A percentile compares a stretch with the other conserved stretches of the same genome.
phyloP scores from a whole-genome alignment of 1,139 yeast genomes.

The Kodamaea fungicola region DNA sequence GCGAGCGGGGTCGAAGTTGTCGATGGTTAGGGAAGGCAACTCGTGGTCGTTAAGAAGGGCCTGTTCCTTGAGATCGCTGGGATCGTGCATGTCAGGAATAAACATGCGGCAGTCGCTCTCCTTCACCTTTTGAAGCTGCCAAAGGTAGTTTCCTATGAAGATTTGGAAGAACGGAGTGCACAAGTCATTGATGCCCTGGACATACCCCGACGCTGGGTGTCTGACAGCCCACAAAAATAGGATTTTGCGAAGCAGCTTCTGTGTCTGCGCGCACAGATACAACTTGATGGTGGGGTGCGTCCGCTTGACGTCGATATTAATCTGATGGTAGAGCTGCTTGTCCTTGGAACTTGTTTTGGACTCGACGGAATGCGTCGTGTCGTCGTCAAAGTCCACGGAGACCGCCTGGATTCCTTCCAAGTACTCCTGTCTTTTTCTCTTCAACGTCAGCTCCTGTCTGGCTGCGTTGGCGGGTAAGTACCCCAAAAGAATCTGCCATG shows the following conservation, averaged over 20 bases:
- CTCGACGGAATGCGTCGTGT: conserved; percentile 7
- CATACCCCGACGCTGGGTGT: conserved; percentile 98
- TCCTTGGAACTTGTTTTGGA: conserved; percentile 49
- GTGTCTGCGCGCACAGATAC: conserved; percentile 69
- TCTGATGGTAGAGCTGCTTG: conserved; percentile 90
- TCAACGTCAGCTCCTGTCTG: conserved; percentile 66
- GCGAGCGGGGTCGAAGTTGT: conserved; percentile 58
- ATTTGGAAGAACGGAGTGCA: conserved; percentile 93
- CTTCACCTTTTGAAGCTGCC: conserved; percentile 37
- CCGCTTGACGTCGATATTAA: conserved; percentile 90
- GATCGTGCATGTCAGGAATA: conserved; percentile 36
- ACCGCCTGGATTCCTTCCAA: conserved; percentile 55
- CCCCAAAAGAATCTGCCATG: conserved; percentile 89
- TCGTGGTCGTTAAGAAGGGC: conserved; percentile 26
- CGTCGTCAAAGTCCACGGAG: conserved; percentile 50
- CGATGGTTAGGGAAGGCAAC: conserved; percentile 22
- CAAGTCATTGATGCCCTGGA: conserved; percentile 96
- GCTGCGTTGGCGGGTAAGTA: conserved; percentile 83
- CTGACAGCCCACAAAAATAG: conserved; percentile 93
- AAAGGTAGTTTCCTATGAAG: conserved; percentile 67
- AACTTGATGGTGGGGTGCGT: conserved; percentile 83
- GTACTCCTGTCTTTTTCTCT: conserved; percentile 84
- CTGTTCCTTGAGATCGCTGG: conserved; percentile 26
- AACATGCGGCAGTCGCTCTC: conserved; percentile 17
- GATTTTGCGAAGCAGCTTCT: conserved; percentile 73